phyloP scores from a whole-genome alignment of 192 early-diverging fungal species.

The Entophlyctis helioformis region DNA sequence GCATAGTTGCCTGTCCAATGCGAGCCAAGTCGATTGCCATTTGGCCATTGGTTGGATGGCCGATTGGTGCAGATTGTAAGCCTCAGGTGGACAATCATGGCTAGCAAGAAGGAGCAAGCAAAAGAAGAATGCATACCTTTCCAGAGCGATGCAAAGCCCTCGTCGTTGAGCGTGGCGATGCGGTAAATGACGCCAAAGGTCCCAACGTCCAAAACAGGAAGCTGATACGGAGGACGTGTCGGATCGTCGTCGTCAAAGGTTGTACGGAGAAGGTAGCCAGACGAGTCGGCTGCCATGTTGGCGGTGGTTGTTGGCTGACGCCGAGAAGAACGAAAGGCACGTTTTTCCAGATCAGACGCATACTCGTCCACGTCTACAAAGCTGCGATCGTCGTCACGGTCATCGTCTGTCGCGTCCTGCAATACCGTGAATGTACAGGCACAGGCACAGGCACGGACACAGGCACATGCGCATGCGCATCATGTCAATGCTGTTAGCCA shows the following conservation, averaged over 20 bases:
- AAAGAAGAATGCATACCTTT: slow-evolving; percentile 27
- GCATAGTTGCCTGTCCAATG: slow-evolving; percentile 44
- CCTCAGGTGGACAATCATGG: not conserved
- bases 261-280: slow-evolving; percentile 30
- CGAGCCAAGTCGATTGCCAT: not conserved
- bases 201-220: slow-evolving; percentile 20
- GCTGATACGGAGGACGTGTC: slow-evolving; percentile 35
- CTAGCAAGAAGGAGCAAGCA: not conserved
- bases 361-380: not conserved
- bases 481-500: not conserved
- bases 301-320: not conserved
- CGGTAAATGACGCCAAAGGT: slow-evolving; percentile 12
- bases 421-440: not conserved
- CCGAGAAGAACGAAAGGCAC: not conserved
- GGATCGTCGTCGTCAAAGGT: slow-evolving; percentile 17
- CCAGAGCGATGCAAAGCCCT: slow-evolving; percentile 35
- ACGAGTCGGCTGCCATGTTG: slow-evolving; percentile 13
- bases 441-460: not conserved
- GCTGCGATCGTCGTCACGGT: not conserved
- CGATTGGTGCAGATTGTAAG: not conserved
- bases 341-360: not conserved
- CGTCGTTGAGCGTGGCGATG: slow-evolving; percentile 13
- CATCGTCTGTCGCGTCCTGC: not conserved
- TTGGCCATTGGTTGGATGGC: not conserved
- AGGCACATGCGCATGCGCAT: too few relatives aligned